A percentile compares a stretch with the other conserved stretches of the same genome.
Evolutionary conservation across 495 filamentous ascomycete genomes (phyloP).

Genomic region (Parathielavia appendiculata): DNA sequence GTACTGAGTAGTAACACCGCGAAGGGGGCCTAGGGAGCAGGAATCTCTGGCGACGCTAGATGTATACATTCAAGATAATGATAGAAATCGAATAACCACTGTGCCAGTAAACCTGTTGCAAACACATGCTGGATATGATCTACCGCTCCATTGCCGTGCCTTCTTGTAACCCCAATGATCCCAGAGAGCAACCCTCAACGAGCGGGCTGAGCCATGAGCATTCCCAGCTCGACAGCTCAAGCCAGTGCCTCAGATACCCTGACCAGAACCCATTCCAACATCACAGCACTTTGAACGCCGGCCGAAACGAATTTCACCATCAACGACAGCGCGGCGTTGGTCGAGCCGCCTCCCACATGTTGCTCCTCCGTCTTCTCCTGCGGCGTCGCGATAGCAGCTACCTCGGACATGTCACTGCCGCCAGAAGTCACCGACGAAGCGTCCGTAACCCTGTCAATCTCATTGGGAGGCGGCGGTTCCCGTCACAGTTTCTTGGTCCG

Average conservation of each 20-base stretch:
- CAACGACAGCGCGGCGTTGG: slow-evolving; percentile 26
- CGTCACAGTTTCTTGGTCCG: slow-evolving; percentile 63
- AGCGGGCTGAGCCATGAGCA: slow-evolving; percentile 24
- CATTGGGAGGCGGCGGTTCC: slow-evolving; percentile 20
- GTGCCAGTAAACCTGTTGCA: background rate
- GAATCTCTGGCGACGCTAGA: too few relatives aligned
- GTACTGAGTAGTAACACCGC: too few relatives aligned
- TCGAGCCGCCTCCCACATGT: slow-evolving; percentile 16
- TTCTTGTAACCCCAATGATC: background rate
- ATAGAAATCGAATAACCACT: background rate
- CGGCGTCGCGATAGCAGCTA: background rate
- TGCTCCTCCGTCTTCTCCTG: slow-evolving; percentile 2
- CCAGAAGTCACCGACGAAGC: slow-evolving; percentile 5
- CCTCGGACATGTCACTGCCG: background rate
- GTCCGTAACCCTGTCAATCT: background rate
- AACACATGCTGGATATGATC: background rate
- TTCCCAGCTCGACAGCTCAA: slow-evolving; percentile 28
- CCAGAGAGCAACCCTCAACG: background rate
- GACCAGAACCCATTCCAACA: slow-evolving; percentile 26
- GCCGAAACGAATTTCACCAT: slow-evolving; percentile 25
- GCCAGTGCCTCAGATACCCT: slow-evolving; percentile 25
- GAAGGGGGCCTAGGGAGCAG: too few relatives aligned
- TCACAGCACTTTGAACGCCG: slow-evolving; percentile 24
- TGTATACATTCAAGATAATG: too few relatives aligned
- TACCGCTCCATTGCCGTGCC: background rate